Base-by-base conservation (phyloP, 202 grass and related monocot genomes). In the Tripidium arundinaceum region DNA sequence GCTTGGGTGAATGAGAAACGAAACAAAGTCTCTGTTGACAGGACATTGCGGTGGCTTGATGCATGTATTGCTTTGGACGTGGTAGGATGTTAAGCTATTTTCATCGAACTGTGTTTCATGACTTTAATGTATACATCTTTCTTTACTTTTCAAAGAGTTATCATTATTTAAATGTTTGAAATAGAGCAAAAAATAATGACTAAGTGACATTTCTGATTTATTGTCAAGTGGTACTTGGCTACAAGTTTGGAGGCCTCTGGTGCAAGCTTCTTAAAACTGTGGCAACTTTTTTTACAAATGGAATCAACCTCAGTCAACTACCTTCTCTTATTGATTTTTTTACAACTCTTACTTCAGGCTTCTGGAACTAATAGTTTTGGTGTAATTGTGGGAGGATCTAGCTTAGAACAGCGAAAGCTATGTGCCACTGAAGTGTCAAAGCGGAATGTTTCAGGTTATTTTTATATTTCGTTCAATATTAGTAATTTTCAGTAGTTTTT, bases 31-130 rank as follows among this genome's bases (percentile, higher is more conserved):
- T 94, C 95, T 91, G 88, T 98, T 80, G 95, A 94, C 61, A 87
- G 95, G 79, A 98, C 95, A 55, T 71, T 98, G 62, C 84, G 83
- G 55, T 98, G 95, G 95, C 95, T 98, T 69, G 95, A 98, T 18
- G 75, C 84, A 26, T 98, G 95, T 75, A 87, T 98, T 79, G 74
- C 86, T 86, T 64, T 94, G 76, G 88, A 94, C 39, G 43, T 5
- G 81, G 91, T 94, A 62, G 39, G 64, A 70, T 65, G n/a, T n/a
- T n/a, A 24, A 63, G 29, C 15, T 55, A 14, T 68, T 82, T 45
- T 15, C 24, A 42, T 50, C 6, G 1, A 74, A 16, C 21, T 55
- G 14, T 37, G 73, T 59, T 45, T 60, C 11, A 19, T 14, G 18
- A 49, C 12, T 52, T 66, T 19, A 64, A 15, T 37, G 1, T 59